These are phyloP conservation scores for Arxiozyma telluris DNA, from an alignment of 1,139 yeast species.

Conservation along the genomic window DNA sequence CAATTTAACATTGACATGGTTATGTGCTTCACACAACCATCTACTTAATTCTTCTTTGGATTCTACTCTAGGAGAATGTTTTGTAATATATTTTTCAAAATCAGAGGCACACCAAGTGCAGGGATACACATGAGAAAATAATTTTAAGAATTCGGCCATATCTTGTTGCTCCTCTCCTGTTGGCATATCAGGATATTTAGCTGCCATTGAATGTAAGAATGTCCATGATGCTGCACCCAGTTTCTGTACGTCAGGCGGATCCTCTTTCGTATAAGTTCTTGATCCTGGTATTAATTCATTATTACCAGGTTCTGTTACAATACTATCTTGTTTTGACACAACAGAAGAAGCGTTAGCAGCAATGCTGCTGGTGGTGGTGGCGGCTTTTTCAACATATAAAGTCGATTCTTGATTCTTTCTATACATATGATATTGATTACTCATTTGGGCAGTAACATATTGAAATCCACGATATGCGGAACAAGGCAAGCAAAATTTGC, in stretches of 20 bases:
- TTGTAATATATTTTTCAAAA: constrained; percentile 54
- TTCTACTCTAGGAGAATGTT: constrained; percentile 58
- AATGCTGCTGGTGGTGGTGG: neutral
- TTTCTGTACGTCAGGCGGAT: constrained; percentile 82
- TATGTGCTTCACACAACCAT: constrained; percentile 96
- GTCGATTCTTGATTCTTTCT: neutral
- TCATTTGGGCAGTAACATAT: constrained; percentile 4
- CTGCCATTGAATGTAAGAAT: constrained; percentile 81
- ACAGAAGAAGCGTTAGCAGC: neutral
- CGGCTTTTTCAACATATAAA: neutral
- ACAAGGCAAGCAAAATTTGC: constrained; percentile 47
- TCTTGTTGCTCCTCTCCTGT: constrained; percentile 54
- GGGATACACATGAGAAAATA: constrained; percentile 81
- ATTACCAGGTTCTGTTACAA: neutral
- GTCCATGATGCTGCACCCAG: constrained; percentile 93
- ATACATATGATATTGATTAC: neutral
- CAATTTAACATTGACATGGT: constrained; percentile 73
- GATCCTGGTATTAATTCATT: constrained; percentile 16
- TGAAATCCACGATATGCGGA: constrained; percentile 9
- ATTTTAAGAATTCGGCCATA: constrained; percentile 56
- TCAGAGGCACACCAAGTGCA: constrained; percentile 94
- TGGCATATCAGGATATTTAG: constrained; percentile 75
- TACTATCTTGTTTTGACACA: neutral
- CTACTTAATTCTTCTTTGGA: constrained; percentile 74
- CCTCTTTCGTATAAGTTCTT: constrained; percentile 37